These are phyloP conservation scores for Bruguiera hainesii DNA, from an alignment of 441 rosid genomes.

Conservation along the genomic window DNA sequence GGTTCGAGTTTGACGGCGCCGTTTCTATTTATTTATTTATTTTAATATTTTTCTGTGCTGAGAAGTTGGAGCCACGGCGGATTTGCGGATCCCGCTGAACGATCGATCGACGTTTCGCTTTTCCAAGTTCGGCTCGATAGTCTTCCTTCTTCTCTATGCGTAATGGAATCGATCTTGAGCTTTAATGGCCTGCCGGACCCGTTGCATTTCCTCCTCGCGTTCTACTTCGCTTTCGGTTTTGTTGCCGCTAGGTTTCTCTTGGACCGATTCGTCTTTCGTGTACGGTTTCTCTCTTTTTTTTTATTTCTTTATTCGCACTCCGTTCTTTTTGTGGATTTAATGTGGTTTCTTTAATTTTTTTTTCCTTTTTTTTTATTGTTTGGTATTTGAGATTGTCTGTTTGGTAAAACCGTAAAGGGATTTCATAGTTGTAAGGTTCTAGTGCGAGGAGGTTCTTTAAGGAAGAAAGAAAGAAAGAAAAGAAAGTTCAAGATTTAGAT, in stretches of 20 bases:
- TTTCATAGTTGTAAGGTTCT: no score
- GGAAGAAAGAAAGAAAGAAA: no score
- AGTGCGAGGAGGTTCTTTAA: no score
- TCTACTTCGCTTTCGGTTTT: slow-evolving; percentile 61
- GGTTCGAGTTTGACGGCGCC: not conserved
- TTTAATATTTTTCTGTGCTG: not conserved
- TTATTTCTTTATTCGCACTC: no score
- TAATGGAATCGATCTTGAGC: slow-evolving; percentile 47
- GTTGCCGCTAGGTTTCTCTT: slow-evolving; percentile 54
- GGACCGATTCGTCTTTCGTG: slow-evolving; percentile 78
- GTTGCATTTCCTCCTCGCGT: slow-evolving; percentile 51
- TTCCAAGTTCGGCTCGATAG: slow-evolving; percentile 12
- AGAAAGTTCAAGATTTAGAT: no score
- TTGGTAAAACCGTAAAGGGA: no score
- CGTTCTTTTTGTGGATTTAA: not conserved
- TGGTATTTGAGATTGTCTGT: no score
- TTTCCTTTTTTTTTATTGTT: not conserved
- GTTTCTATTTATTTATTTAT: not conserved
- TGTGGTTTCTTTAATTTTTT: not conserved
- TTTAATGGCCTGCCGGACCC: slow-evolving; percentile 32
- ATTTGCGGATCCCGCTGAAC: not conserved
- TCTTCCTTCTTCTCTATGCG: not conserved
- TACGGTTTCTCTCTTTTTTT: slow-evolving; percentile 30
- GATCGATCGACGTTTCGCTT: slow-evolving; percentile 19
- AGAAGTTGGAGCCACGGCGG: not conserved